A percentile compares a stretch with the other conserved stretches of the same genome.
Conservation (phyloP, 2,329 filamentous ascomycete genomes). For the Xylariaceae sp. region DNA sequence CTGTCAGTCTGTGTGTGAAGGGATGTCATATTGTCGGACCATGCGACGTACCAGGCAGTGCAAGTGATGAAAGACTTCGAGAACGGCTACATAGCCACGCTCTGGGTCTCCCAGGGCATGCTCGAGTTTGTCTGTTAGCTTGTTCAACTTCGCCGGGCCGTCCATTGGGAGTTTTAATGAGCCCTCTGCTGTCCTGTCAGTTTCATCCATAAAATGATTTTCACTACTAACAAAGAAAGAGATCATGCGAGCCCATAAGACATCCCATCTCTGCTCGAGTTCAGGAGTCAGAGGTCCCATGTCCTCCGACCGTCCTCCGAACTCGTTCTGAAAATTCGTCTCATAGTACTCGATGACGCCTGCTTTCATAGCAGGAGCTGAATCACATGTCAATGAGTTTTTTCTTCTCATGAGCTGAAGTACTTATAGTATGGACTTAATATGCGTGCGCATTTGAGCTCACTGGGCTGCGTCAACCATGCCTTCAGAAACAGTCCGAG, state of each 20-base stretch:
- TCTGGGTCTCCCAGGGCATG: background rate
- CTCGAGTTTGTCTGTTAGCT: constrained; percentile 4
- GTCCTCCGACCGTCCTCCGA: constrained; percentile 1
- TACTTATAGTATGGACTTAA: constrained; percentile 5
- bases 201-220: background rate
- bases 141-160: constrained; percentile 1
- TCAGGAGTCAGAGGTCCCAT: constrained; percentile 2
- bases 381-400: background rate
- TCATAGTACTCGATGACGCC: constrained; percentile 7
- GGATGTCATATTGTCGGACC: background rate
- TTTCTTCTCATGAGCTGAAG: background rate
- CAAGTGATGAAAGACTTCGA: constrained; percentile 11
- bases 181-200: background rate
- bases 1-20: background rate
- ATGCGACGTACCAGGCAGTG: constrained; percentile 6
- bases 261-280: constrained; percentile 5
- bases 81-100: constrained; percentile 7
- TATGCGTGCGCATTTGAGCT: constrained; percentile 3
- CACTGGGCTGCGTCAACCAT: background rate
- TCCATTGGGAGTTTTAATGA: background rate
- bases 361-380: constrained; percentile 7
- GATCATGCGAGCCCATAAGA: constrained; percentile 5
- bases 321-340: constrained; percentile 8
- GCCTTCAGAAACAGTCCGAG: constrained; percentile 2
- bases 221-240: background rate